Evolutionary conservation across 768 basidiomycete genomes (phyloP).

Genomic region (Royoungia palumana): DNA sequence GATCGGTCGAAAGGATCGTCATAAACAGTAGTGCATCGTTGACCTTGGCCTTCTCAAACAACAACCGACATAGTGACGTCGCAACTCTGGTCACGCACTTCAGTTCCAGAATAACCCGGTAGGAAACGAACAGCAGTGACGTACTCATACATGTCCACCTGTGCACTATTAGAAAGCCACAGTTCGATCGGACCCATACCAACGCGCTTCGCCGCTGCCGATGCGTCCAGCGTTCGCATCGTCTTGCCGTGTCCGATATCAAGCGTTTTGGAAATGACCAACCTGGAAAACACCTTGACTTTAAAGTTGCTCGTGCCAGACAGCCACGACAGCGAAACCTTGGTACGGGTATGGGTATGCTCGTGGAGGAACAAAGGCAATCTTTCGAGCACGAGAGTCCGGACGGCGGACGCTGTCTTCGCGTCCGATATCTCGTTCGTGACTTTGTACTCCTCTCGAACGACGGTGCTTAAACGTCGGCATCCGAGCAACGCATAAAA

Average conservation of each 20-base stretch:
- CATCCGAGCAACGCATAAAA: conserved; percentile 82
- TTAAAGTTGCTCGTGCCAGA: conserved; percentile 60
- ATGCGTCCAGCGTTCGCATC: conserved; percentile 61
- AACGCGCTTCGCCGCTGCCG: conserved; percentile 61
- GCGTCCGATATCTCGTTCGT: conserved; percentile 48
- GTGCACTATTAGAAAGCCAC: conserved; percentile 70
- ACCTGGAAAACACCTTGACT: conserved; percentile 64
- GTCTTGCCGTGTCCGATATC: conserved; percentile 47
- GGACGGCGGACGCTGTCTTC: conserved; percentile 48
- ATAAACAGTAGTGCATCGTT: conserved; percentile 89
- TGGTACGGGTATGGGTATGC: conserved; percentile 63
- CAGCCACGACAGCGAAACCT: conserved; percentile 65
- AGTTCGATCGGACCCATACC: conserved; percentile 64
- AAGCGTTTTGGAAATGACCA: conserved; percentile 61
- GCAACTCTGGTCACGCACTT: conserved; percentile 58
- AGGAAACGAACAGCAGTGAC: conserved; percentile 29
- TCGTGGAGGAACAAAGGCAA: conserved; percentile 91
- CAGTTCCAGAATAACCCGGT: conserved; percentile 1
- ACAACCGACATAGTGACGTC: conserved; percentile 70
- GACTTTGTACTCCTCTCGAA: conserved; percentile 74
- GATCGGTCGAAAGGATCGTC: conserved; percentile 90
- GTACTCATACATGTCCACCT: conserved; percentile 91
- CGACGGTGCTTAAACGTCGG: conserved; percentile 62
- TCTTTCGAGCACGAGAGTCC: conserved; percentile 70
- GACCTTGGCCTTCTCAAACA: conserved; percentile 75